These are phyloP conservation scores for Lactarius vividus DNA, from an alignment of 768 basidiomycete genomes.

Conservation along the genomic window DNA sequence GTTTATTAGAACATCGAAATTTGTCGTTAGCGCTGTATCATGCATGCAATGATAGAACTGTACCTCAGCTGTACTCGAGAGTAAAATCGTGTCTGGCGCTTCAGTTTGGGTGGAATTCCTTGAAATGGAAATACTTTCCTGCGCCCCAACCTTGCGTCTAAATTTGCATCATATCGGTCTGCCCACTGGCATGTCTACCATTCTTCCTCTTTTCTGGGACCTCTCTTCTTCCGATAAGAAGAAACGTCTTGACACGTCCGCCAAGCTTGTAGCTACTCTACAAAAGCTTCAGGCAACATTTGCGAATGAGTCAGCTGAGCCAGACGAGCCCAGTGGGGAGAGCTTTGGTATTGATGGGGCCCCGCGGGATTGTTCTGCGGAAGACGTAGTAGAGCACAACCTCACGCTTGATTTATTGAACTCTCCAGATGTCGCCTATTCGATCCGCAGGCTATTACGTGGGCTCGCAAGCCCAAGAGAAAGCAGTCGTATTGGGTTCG, in stretches of 20 bases:
- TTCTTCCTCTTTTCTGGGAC: slow-evolving; percentile 92
- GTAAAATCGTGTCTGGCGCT: neutral
- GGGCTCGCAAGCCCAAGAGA: slow-evolving; percentile 92
- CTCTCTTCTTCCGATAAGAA: slow-evolving; percentile 79
- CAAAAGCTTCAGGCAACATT: slow-evolving; percentile 82
- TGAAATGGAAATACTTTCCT: slow-evolving; percentile 5
- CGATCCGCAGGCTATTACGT: slow-evolving; percentile 79
- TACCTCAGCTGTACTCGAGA: neutral
- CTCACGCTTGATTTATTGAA: slow-evolving; percentile 65
- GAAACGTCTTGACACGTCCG: slow-evolving; percentile 80
- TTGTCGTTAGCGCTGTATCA: slow-evolving; percentile 3
- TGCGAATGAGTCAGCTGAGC: slow-evolving; percentile 39
- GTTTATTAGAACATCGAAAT: slow-evolving; percentile 8
- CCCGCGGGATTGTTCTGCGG: slow-evolving; percentile 38
- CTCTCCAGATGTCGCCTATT: slow-evolving; percentile 90
- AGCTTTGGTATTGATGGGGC: slow-evolving; percentile 13
- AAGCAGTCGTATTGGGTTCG: slow-evolving; percentile 91
- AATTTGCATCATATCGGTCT: neutral
- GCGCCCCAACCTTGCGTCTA: neutral
- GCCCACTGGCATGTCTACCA: slow-evolving; percentile 64
- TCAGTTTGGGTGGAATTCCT: neutral
- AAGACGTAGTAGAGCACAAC: slow-evolving; percentile 40
- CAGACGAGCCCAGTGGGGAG: slow-evolving; percentile 35
- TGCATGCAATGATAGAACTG: neutral
- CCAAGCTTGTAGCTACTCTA: slow-evolving; percentile 75